Evolutionary conservation across 176 grass and related monocot species (phyloP).

Genomic region (Cenchrus americanus): DNA sequence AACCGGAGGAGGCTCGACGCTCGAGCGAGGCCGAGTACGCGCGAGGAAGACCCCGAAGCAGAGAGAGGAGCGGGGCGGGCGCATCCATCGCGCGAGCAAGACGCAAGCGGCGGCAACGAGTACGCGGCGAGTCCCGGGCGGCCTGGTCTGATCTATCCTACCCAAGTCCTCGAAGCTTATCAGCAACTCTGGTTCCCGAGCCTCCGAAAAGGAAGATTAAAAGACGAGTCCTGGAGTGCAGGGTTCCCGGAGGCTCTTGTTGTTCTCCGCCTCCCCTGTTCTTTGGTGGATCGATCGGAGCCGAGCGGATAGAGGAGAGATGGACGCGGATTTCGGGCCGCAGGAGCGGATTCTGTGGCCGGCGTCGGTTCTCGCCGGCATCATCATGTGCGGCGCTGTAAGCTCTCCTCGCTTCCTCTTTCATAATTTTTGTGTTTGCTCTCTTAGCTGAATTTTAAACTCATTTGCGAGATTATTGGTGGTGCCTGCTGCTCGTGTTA

Average conservation of each 20-base stretch:
- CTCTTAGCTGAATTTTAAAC: neutral
- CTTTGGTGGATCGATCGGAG: neutral
- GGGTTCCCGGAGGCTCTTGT: neutral
- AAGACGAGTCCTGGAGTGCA: neutral
- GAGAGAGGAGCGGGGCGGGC: neutral
- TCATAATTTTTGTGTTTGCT: too few relatives aligned
- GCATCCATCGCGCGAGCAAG: neutral
- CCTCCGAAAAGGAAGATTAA: neutral
- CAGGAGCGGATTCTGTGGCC: constrained; percentile 57
- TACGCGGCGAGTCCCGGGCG: neutral
- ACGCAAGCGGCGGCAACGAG: neutral
- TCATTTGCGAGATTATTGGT: neutral
- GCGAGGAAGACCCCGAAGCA: neutral
- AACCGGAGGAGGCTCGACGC: neutral
- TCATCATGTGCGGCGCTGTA: constrained; percentile 47
- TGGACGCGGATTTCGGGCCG: constrained; percentile 37
- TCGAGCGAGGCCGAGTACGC: neutral
- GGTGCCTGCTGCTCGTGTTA: neutral
- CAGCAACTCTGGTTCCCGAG: neutral
- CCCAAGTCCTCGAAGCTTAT: neutral
- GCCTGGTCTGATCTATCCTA: neutral
- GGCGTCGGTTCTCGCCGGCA: constrained; percentile 49
- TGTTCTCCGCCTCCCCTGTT: neutral
- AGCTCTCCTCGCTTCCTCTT: constrained; percentile 16
- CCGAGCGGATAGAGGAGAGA: neutral